Evolutionary conservation across 2,329 filamentous ascomycete species (phyloP).

Genomic region (Scedosporium dehoogii): DNA sequence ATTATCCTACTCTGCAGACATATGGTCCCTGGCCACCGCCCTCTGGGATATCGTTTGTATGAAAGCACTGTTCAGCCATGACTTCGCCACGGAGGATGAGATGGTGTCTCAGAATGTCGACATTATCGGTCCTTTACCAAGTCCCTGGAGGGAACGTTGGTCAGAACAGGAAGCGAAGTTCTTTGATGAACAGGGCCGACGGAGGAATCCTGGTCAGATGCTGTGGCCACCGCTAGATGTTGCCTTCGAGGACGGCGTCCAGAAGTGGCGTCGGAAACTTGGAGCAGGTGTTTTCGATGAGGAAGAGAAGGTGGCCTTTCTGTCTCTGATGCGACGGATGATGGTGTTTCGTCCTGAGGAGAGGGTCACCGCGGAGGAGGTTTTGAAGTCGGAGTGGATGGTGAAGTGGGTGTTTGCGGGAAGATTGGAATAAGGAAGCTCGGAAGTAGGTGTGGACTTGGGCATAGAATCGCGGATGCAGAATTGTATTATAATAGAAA

Average conservation of each 20-base stretch:
- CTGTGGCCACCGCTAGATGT: conserved; percentile 14
- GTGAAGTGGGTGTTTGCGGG: conserved; percentile 17
- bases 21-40: conserved; percentile 14
- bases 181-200: neutral
- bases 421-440: neutral
- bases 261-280: conserved; percentile 12
- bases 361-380: conserved; percentile 17
- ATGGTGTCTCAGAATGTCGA: conserved; percentile 14
- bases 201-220: conserved; percentile 1
- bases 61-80: conserved; percentile 14
- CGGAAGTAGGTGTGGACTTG: no score
- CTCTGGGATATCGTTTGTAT: conserved; percentile 16
- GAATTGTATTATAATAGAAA: no score
- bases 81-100: conserved; percentile 11
- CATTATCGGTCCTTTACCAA: conserved; percentile 11
- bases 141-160: conserved; percentile 8
- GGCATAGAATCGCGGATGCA: no score
- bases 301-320: conserved; percentile 13
- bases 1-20: conserved; percentile 11
- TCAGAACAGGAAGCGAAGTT: conserved; percentile 1
- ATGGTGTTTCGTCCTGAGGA: conserved; percentile 18
- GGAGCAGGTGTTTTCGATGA: conserved; percentile 9
- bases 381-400: conserved; percentile 24
- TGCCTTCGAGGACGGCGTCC: conserved; percentile 17
- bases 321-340: conserved; percentile 21